phyloP scores from a whole-genome alignment of 1,284 basidiomycete genomes.

The Moesziomyces globuligerus region DNA sequence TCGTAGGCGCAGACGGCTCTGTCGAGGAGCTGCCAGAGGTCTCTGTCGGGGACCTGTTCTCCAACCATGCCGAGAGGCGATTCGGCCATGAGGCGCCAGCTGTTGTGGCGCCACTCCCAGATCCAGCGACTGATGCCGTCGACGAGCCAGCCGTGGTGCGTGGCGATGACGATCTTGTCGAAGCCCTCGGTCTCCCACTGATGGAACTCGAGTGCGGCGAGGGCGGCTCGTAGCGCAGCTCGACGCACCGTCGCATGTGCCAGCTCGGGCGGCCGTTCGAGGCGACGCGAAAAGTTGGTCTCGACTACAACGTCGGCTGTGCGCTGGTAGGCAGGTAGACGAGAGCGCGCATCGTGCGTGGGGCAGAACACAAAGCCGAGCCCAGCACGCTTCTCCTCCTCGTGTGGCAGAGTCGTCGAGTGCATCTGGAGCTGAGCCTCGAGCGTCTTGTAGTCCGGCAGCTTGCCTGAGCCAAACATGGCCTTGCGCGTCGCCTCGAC shows the following conservation, averaged over 20 bases:
- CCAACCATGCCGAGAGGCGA: conserved; percentile 51
- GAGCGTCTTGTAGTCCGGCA: conserved; percentile 46
- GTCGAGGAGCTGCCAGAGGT: conserved; percentile 65
- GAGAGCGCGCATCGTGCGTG: conserved; percentile 25
- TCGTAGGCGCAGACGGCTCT: conserved; percentile 56
- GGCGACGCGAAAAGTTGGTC: conserved; percentile 56
- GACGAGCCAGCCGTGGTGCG: conserved; percentile 63
- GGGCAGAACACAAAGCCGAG: conserved; percentile 54
- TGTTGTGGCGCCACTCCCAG: conserved; percentile 62
- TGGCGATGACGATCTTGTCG: conserved; percentile 64
- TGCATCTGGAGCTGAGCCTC: conserved; percentile 29
- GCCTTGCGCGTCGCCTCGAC: conserved; percentile 30
- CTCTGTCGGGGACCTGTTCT: conserved; percentile 61
- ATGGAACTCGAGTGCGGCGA: conserved; percentile 61
- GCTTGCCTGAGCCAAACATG: conserved; percentile 41
- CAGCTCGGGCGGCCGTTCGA: conserved; percentile 57
- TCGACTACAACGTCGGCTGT: conserved; percentile 31
- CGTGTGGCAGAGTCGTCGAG: background rate
- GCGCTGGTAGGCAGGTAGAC: conserved; percentile 12
- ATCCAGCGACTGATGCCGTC: conserved; percentile 62
- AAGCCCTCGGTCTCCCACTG: conserved; percentile 65
- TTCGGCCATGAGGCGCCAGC: conserved; percentile 54
- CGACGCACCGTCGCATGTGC: conserved; percentile 39
- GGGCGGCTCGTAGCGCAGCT: conserved; percentile 57
- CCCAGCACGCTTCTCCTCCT: conserved; percentile 43